Evolutionary conservation across 2,329 filamentous ascomycete species (phyloP).

Genomic region (Lojkania enalia): DNA sequence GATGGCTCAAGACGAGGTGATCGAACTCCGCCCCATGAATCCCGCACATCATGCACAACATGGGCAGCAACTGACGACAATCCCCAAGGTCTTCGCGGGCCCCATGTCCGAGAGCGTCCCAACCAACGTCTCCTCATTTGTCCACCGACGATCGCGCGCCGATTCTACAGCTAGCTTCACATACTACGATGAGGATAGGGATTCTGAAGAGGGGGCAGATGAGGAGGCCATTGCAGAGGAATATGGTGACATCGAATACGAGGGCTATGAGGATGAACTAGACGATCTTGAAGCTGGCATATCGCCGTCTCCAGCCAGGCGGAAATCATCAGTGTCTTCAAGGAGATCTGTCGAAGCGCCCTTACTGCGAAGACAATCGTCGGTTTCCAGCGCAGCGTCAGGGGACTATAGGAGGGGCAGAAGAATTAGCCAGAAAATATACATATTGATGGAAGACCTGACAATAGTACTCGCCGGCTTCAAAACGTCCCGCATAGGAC

Average conservation of each 20-base stretch:
- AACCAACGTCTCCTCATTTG: slow-evolving; percentile 88
- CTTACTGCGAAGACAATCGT: slow-evolving; percentile 72
- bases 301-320: slow-evolving; percentile 44
- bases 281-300: slow-evolving; percentile 53
- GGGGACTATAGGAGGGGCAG: slow-evolving; percentile 59
- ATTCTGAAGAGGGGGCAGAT: slow-evolving; percentile 31
- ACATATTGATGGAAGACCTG: slow-evolving; percentile 90
- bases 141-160: slow-evolving; percentile 76
- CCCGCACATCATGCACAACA: slow-evolving; percentile 21
- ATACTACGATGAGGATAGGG: slow-evolving; percentile 71
- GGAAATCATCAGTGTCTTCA: slow-evolving; percentile 67
- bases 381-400: slow-evolving; percentile 69
- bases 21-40: slow-evolving; percentile 35
- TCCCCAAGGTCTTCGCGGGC: slow-evolving; percentile 74
- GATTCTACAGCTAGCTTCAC: slow-evolving; percentile 89
- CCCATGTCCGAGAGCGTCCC: slow-evolving; percentile 96
- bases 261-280: slow-evolving; percentile 48
- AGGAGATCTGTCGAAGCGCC: slow-evolving; percentile 59
- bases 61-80: slow-evolving; percentile 42
- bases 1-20: slow-evolving; percentile 94
- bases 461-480: slow-evolving; percentile 94
- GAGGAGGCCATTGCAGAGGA: slow-evolving; percentile 40
- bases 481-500: slow-evolving; percentile 72
- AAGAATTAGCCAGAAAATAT: slow-evolving; percentile 83
- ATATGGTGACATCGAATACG: slow-evolving; percentile 37